Evolutionary conservation across 2,329 filamentous ascomycete species (phyloP).

Genomic region (Diaporthe vaccinii): DNA sequence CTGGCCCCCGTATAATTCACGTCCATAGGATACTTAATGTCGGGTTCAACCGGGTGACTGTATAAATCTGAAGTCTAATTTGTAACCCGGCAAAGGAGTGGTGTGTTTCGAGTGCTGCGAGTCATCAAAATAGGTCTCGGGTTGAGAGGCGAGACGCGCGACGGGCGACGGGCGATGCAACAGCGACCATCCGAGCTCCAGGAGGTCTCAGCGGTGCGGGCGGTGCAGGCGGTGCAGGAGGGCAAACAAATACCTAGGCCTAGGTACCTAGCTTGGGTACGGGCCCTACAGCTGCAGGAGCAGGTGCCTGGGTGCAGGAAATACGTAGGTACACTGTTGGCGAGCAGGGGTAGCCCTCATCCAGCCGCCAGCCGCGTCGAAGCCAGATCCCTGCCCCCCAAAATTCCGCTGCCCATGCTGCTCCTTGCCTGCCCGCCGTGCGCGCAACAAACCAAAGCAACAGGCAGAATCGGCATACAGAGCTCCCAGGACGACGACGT

Average conservation of each 20-base stretch:
- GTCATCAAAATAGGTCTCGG: conserved; percentile 25
- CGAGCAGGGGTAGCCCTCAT: background rate
- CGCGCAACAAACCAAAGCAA: conserved; percentile 17
- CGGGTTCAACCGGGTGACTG: conserved; percentile 23
- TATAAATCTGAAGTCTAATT: conserved; percentile 30
- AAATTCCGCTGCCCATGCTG: conserved; percentile 4
- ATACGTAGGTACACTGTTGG: background rate
- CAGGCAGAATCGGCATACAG: conserved; percentile 23
- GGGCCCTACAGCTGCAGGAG: background rate
- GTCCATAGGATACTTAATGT: conserved; percentile 12
- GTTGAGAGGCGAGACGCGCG: background rate
- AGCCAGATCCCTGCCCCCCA: conserved; percentile 17
- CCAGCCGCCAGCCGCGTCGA: conserved; percentile 23
- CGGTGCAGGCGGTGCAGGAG: background rate
- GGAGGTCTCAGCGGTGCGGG: conserved; percentile 1
- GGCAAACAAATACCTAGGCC: background rate
- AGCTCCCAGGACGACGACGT: conserved; percentile 11
- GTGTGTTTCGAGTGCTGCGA: conserved; percentile 32
- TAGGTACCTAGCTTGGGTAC: background rate
- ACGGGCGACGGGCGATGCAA: background rate
- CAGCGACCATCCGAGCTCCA: conserved; percentile 1
- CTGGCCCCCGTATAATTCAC: conserved; percentile 1
- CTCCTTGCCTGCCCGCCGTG: conserved; percentile 23
- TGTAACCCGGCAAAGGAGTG: conserved; percentile 23
- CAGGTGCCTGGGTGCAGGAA: background rate